Percentiles rank a stretch among this genome's conserved stretches.
Evolutionary conservation across 805 yeast genomes (phyloP).

Genomic region (Grigorovia transvaalensis): DNA sequence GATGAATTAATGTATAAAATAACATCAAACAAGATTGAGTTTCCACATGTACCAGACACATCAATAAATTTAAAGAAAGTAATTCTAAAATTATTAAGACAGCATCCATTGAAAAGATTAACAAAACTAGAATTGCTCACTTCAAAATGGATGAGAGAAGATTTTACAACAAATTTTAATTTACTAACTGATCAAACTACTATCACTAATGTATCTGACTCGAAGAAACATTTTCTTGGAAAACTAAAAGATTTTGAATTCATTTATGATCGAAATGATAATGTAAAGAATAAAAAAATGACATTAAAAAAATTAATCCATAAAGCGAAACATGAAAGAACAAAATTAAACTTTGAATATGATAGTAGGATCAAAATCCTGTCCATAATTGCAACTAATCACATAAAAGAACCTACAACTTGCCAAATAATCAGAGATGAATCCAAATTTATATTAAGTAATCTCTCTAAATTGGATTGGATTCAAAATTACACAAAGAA

Average conservation of each 20-base stretch:
- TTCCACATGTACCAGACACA: constrained; percentile 31
- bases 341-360: not conserved
- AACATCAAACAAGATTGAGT: constrained; percentile 45
- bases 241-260: not conserved
- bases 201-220: not conserved
- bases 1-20: constrained; percentile 70
- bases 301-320: not conserved
- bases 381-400: not conserved
- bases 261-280: not conserved
- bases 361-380: not conserved
- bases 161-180: constrained; percentile 34
- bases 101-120: constrained; percentile 72
- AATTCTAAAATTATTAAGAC: constrained; percentile 56
- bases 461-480: not conserved
- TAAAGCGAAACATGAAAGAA: not conserved
- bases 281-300: not conserved
- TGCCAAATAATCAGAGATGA: not conserved
- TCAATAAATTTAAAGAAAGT: constrained; percentile 32
- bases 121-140: constrained; percentile 62
- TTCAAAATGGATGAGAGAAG: constrained; percentile 74
- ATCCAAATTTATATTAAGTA: not conserved
- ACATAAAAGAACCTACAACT: not conserved
- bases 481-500: not conserved
- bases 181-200: not conserved
- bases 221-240: not conserved